These are phyloP conservation scores for Baudoinia panamericana DNA, from an alignment of 495 filamentous ascomycete genomes.

Conservation along the genomic window DNA sequence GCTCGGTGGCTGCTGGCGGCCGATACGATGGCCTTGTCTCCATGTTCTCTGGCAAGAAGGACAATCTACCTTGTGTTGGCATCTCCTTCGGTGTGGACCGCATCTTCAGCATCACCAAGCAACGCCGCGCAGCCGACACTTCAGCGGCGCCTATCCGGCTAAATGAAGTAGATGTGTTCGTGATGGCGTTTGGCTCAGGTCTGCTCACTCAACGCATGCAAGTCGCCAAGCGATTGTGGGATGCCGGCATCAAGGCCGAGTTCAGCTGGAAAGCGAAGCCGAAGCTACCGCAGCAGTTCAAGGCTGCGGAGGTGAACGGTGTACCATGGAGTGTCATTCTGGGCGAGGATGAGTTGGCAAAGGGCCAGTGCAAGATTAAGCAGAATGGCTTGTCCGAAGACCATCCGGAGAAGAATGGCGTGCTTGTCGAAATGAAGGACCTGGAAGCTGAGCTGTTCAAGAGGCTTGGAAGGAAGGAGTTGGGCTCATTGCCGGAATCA, in stretches of 20 bases:
- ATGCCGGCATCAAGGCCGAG: constrained; percentile 70
- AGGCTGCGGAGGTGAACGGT: constrained; percentile 56
- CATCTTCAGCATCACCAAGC: constrained; percentile 83
- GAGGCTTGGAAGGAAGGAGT: constrained; percentile 26
- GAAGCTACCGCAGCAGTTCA: constrained; percentile 65
- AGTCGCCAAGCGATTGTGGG: constrained; percentile 59
- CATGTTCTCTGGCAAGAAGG: constrained; percentile 75
- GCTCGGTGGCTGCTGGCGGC: constrained; percentile 78
- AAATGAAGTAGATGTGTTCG: constrained; percentile 73
- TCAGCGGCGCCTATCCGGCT: constrained; percentile 37
- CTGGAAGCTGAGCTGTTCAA: constrained; percentile 49
- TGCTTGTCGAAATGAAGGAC: constrained; percentile 48
- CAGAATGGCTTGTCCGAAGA: constrained; percentile 66
- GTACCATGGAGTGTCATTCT: constrained; percentile 66
- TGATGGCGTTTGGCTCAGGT: constrained; percentile 88
- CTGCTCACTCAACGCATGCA: constrained; percentile 69
- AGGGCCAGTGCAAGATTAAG: constrained; percentile 70
- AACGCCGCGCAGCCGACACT: constrained; percentile 48
- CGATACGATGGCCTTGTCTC: constrained; percentile 87
- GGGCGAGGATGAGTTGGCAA: constrained; percentile 64
- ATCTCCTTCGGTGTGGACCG: constrained; percentile 92
- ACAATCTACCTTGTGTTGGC: constrained; percentile 85
- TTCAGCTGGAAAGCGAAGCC: constrained; percentile 71
- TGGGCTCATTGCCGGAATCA: background rate
- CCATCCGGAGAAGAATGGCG: constrained; percentile 77